Evolutionary conservation across 805 yeast genomes (phyloP), one percentile per base, ranked within the genome.

Genomic region (Starmerella tilneyi): DNA sequence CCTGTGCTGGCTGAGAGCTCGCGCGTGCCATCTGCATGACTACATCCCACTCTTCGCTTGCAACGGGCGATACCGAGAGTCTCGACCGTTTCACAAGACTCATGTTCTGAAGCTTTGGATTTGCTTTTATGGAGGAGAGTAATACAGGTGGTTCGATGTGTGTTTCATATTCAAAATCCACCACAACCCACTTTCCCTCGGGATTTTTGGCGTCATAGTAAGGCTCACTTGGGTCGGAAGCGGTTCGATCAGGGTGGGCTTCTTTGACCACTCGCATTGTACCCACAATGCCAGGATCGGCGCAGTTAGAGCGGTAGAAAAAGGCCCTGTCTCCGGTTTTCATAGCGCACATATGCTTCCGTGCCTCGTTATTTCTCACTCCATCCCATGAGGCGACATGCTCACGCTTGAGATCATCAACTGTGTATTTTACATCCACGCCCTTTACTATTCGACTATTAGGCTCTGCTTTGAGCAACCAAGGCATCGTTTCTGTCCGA

Each of bases 391-490:
- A 66, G 42, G 71, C 73, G 1, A 48, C 48, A 5, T 57, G 62
- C 8, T 64, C 69, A 5, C 63, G 52, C 15, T 65, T 55, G 11
- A 75, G 58, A 24, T 69, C 74, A 8, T 61, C 62, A 6, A 75
- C 60, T 5, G 77, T 64, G 55, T 73, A 75, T 33, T 65, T 64
- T 19, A 70, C 75, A 53, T 75, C 78, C 16, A 59, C 58, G 2
- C 74, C 75, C 8, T 73, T 64, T 41, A 72, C 78, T 9, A 73
- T 58, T 35, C 80, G 58, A 0, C 71, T 50, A 35, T 62, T 61
- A 1, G 80, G 80, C 56, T 76, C 81, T 1, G 78, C 72, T 52
- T 75, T 75, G 35, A 75, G 63, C 3, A 75, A 63, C 80, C 80
- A 75, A 9, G 38, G 47, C 53, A 50, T 50, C 20, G n/a, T n/a